Percentiles rank a stretch among this genome's conserved stretches.
Evolutionary conservation across 257 asterid genomes (phyloP).

Genomic region (Catharanthus roseus): DNA sequence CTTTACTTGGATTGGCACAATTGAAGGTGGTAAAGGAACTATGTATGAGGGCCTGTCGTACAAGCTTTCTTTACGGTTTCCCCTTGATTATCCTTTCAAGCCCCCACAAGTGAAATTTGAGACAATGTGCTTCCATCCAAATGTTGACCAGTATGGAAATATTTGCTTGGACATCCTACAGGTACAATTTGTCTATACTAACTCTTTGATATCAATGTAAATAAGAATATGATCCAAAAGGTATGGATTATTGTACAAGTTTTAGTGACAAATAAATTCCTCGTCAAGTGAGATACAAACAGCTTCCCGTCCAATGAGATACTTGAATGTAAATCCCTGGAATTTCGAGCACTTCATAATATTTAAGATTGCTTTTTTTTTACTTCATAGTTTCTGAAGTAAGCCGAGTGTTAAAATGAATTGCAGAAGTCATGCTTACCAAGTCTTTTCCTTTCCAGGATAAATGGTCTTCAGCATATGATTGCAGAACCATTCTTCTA

Average conservation of each 20-base stretch:
- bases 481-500: constrained; percentile 67
- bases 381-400: background rate
- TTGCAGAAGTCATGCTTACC: background rate
- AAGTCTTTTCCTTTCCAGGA: constrained; percentile 32
- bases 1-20: constrained; percentile 65
- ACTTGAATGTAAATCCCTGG: background rate
- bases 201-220: background rate
- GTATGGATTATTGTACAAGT: background rate
- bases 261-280: too few species aligned
- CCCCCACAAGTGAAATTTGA: constrained; percentile 76
- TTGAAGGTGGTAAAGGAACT: constrained; percentile 61
- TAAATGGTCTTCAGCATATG: constrained; percentile 80
- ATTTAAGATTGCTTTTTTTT: background rate
- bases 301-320: background rate
- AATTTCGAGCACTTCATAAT: background rate
- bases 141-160: constrained; percentile 63
- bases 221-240: background rate
- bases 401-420: background rate
- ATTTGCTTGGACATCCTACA: constrained; percentile 71
- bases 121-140: constrained; percentile 73
- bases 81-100: constrained; percentile 75
- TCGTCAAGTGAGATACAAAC: background rate
- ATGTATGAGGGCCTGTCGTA: constrained; percentile 55
- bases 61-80: constrained; percentile 55
- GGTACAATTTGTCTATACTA: constrained; percentile 27